Evolutionary conservation across 495 filamentous ascomycete species (phyloP).

Genomic region (Talaromyces liani): DNA sequence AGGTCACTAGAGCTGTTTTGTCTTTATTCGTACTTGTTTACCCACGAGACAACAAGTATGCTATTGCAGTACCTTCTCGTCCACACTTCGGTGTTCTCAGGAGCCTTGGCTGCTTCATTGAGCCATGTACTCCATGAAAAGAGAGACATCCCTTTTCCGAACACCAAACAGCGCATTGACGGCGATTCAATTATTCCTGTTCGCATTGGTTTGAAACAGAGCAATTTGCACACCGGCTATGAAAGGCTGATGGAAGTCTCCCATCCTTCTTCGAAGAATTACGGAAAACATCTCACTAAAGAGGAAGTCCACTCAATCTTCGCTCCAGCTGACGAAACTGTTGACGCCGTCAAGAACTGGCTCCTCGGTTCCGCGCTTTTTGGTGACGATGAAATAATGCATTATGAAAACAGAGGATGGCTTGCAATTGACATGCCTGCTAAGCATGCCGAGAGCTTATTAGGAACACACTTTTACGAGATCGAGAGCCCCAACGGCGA

Average conservation of each 20-base stretch:
- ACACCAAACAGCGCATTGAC: constrained; percentile 16
- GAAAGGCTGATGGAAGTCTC: constrained; percentile 43
- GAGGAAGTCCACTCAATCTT: constrained; percentile 37
- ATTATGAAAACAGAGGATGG: constrained; percentile 47
- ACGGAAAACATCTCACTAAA: constrained; percentile 43
- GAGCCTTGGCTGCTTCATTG: neutral
- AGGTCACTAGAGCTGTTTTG: neutral
- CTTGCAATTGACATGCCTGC: constrained; percentile 49
- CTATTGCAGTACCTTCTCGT: neutral
- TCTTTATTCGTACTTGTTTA: neutral
- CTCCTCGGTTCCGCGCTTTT: constrained; percentile 40
- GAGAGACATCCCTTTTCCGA: neutral
- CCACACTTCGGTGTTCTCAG: neutral
- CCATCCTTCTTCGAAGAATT: constrained; percentile 38
- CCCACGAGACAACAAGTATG: neutral
- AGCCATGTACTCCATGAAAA: constrained; percentile 4
- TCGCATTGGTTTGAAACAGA: constrained; percentile 48
- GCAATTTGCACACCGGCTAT: constrained; percentile 45
- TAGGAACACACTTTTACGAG: constrained; percentile 51
- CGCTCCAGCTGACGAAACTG: constrained; percentile 24
- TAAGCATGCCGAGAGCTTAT: constrained; percentile 46
- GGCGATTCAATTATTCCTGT: constrained; percentile 37
- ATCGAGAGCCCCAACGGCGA: constrained; percentile 41
- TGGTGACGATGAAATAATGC: constrained; percentile 29
- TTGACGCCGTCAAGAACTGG: constrained; percentile 35